Evolutionary conservation across 75 land plant genomes (phyloP), one percentile per base, ranked within the genome.

Genomic region (Chamaecyparis obtusa): DNA sequence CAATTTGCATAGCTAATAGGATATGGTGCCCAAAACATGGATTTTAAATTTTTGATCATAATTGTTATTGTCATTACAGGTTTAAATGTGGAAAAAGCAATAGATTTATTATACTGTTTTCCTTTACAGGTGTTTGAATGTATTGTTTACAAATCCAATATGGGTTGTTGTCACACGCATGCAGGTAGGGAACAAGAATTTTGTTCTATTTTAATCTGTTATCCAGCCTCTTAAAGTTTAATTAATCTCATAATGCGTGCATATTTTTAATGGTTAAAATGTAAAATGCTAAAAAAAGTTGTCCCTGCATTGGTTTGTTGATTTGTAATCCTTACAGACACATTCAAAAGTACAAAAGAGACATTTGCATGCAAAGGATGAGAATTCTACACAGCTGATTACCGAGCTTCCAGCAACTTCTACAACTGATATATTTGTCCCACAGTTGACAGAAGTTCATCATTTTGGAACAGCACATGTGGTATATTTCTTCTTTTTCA

Each of bases 101-200:
- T 44, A 43, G 14, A 11, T 37, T 86, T 87, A n/a, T 64, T 51
- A 37, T 71, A 19, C 35, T 24, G 43, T 41, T 56, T 75, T 85
- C 15, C 49, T 54, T 32, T 92, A 88, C 88, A 98, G 99, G 91
- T 95, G 98, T 87, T 89, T 97, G 15, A 98, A 98, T 91, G 99
- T 98, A 57, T 90, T 98, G 79, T 83, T 96, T 90, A 98, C 99
- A 43, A 98, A 96, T 90, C 99, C 99, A 48, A 96, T 98, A 37
- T 98, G 99, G 99, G 97, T 98, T 0, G 90, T 98, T n/a, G 99
- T 98, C 85, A 95, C 99, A 72, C 94, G 99, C 9, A 95, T 98
- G 99, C 99, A 98, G 96, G 99, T 96, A 44, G 8, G 48, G 15
- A 24, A 10, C 46, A 13, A 1, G 35, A 24, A 86, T 48, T n/a